Base-by-base conservation (phyloP, 768 basidiomycete genomes). In the Lactifluus subvellereus region DNA sequence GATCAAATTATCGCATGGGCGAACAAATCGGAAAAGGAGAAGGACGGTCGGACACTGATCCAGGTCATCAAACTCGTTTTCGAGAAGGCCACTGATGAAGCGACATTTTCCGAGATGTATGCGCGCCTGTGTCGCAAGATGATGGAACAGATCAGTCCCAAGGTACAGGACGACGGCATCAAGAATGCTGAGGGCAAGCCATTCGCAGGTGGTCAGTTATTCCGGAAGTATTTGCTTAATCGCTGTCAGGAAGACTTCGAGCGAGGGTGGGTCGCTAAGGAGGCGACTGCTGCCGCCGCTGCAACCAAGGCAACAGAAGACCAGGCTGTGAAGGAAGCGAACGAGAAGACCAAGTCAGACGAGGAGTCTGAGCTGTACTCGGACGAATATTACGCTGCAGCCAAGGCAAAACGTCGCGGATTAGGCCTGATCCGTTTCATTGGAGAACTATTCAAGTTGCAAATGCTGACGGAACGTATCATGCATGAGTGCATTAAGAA, bases 401-500 rank as follows among this genome's bases (percentile, higher is more conserved):
- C 95, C 75, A 97, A 96, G 80, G 96, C 94, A 47, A 98, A 98
- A 79, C 91, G 95, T 64, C 91, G 92, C 66, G 95, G 96, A 74
- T 87, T 98, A 13, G 94, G 96, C 79, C 83, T 99, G 68, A 94
- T 98, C 78, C 92, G 91, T 75, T 95, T 99, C 78, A 98, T 98
- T 66, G 95, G 96, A 66, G 96, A 99, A 77, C 79, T 98, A 59
- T 99, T 94, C 87, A 98, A 98, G 78, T 80, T 99, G n/a, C 90
- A 92, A 77, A 97, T 98, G 94, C 79, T 98, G 59, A 94, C 94
- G 53, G 93, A 94, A 77, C 88, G 93, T 68, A 96, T 98, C 77
- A 99, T 98, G 91, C 91, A 94, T 79, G 91, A 94, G 75, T 99
- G 96, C 80, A 87, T 98, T 72, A 93, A 94, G 83, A 94, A 96